These are phyloP conservation scores for Cyclaneusma minus DNA, from an alignment of 2,329 filamentous ascomycete species.

Conservation along the genomic window DNA sequence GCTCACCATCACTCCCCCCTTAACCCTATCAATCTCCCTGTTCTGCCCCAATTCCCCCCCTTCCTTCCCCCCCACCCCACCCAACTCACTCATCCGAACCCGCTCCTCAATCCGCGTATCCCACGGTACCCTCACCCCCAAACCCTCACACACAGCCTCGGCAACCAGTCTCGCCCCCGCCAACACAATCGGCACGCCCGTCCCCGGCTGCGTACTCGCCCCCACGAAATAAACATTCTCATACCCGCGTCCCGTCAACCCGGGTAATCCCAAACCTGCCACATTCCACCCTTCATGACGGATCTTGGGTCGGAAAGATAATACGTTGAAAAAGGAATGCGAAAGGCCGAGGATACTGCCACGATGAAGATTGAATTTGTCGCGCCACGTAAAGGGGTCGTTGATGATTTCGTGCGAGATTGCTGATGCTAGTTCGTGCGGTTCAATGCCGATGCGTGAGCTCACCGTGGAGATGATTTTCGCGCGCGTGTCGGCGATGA, in stretches of 20 bases:
- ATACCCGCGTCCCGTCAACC: too few species aligned
- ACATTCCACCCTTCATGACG: too few species aligned
- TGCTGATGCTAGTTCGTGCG: conserved; percentile 19
- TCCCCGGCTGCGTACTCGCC: conserved; percentile 61
- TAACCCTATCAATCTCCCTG: conserved; percentile 10
- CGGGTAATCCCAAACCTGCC: too few species aligned
- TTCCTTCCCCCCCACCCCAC: conserved; percentile 8
- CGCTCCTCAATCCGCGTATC: conserved; percentile 3
- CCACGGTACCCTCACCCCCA: conserved; percentile 9
- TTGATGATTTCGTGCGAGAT: conserved; percentile 50
- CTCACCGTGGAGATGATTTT: conserved; percentile 46
- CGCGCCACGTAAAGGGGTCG: conserved; percentile 48
- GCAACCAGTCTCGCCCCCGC: conserved; percentile 50
- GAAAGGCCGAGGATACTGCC: conserved; percentile 59
- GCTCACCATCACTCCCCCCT: not conserved
- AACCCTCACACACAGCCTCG: conserved; percentile 19
- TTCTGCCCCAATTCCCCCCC: too few species aligned
- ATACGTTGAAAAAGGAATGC: conserved; percentile 60
- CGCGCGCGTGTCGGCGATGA: conserved; percentile 41
- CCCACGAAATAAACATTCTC: conserved; percentile 51
- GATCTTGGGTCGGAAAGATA: conserved; percentile 48
- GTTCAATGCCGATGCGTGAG: conserved; percentile 37
- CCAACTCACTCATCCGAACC: conserved; percentile 6
- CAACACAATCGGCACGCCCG: conserved; percentile 58
- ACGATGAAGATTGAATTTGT: conserved; percentile 57